Conservation (phyloP, 306 rosid genomes). For the Echinosophora koreensis region DNA sequence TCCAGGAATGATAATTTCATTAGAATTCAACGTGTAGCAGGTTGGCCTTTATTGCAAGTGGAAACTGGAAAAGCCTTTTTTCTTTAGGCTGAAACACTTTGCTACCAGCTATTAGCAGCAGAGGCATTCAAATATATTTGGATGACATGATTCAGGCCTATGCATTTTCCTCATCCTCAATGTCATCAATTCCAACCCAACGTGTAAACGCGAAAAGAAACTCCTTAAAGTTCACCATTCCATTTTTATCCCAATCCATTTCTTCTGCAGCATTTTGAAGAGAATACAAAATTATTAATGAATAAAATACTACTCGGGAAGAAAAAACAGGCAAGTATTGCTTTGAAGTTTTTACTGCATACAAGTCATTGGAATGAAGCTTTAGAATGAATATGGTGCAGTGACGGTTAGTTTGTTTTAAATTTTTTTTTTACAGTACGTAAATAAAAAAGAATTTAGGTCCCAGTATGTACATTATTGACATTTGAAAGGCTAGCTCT, state of each 20-base stretch:
- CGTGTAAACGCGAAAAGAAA: slow-evolving; percentile 91
- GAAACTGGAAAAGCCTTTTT: slow-evolving; percentile 45
- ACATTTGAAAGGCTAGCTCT: background rate
- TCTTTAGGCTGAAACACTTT: slow-evolving; percentile 34
- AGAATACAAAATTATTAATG: slow-evolving; percentile 3
- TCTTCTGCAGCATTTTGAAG: slow-evolving; percentile 72
- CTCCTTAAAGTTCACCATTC: slow-evolving; percentile 98
- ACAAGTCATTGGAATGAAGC: slow-evolving; percentile 11
- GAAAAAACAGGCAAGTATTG: background rate
- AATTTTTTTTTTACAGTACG: background rate
- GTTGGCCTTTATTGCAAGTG: slow-evolving; percentile 52
- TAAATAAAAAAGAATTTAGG: background rate
- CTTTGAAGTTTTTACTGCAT: slow-evolving; percentile 3
- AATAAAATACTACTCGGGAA: background rate
- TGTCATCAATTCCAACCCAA: slow-evolving; percentile 97
- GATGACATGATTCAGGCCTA: slow-evolving; percentile 38
- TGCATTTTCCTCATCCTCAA: slow-evolving; percentile 73
- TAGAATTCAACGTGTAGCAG: slow-evolving; percentile 40
- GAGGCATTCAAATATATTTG: background rate
- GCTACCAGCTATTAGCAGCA: slow-evolving; percentile 21
- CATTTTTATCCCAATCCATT: slow-evolving; percentile 99
- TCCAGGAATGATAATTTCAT: slow-evolving; percentile 39
- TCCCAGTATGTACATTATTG: background rate
- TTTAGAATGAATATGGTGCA: background rate
- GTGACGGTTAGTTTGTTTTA: slow-evolving; percentile 16